Evolutionary conservation across 2,329 filamentous ascomycete genomes (phyloP).

Genomic region (Fusarium pseudonygamai): DNA sequence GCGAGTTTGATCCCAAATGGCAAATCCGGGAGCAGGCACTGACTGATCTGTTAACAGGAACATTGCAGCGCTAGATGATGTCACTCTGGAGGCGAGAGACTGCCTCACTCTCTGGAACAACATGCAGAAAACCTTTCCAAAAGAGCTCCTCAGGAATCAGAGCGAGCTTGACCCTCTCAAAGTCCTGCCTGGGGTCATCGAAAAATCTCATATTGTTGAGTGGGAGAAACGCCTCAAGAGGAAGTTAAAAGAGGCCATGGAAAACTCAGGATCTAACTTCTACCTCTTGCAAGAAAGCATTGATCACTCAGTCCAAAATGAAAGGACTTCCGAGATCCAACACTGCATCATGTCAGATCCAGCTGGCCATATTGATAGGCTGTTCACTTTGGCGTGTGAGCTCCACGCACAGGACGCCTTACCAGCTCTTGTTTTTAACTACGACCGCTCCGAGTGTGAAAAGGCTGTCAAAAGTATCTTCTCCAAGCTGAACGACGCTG

Average conservation of each 20-base stretch:
- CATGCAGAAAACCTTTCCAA: conserved; percentile 59
- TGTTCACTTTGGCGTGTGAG: conserved; percentile 66
- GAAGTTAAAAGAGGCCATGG: conserved; percentile 69
- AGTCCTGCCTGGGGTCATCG: conserved; percentile 62
- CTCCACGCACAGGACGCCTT: conserved; percentile 72
- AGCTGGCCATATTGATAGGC: neutral
- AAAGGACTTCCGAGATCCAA: conserved; percentile 16
- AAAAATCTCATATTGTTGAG: conserved; percentile 70
- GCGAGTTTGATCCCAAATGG: conserved; percentile 37
- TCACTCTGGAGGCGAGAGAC: conserved; percentile 76
- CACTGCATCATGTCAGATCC: neutral
- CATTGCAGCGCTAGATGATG: conserved; percentile 71
- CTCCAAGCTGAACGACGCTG: neutral
- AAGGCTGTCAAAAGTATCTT: conserved; percentile 53
- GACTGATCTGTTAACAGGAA: conserved; percentile 46
- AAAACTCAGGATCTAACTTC: conserved; percentile 55
- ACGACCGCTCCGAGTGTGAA: conserved; percentile 74
- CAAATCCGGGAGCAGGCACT: neutral
- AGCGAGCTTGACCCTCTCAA: conserved; percentile 50
- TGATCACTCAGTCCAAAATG: neutral
- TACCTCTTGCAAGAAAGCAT: neutral
- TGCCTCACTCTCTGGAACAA: conserved; percentile 72
- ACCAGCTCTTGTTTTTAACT: conserved; percentile 82
- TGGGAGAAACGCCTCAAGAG: conserved; percentile 73
- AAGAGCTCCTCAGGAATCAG: neutral